These are phyloP conservation scores for Lyophyllum shimeji DNA, from an alignment of 768 basidiomycete species.

Conservation along the genomic window DNA sequence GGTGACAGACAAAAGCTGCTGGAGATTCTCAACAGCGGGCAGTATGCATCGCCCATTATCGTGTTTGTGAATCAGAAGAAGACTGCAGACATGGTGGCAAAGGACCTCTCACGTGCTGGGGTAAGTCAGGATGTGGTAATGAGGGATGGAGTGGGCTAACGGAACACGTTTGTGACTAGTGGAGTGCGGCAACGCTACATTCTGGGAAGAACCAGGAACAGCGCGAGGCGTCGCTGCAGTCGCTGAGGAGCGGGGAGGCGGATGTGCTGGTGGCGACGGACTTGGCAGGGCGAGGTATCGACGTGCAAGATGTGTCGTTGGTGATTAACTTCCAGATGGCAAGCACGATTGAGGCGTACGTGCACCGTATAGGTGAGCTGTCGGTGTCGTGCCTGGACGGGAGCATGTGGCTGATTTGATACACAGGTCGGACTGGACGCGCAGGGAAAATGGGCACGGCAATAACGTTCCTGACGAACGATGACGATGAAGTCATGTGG, in stretches of 20 bases:
- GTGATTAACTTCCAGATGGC: slow-evolving; percentile 99
- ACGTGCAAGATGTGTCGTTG: slow-evolving; percentile 93
- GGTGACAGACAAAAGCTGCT: slow-evolving; percentile 69
- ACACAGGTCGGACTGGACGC: slow-evolving; percentile 89
- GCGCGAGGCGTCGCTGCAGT: slow-evolving; percentile 88
- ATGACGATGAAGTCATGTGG: slow-evolving; percentile 96
- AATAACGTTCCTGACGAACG: slow-evolving; percentile 95
- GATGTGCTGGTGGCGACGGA: slow-evolving; percentile 96
- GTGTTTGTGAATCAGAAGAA: slow-evolving; percentile 99
- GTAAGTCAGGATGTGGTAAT: slow-evolving; percentile 45
- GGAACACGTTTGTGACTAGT: slow-evolving; percentile 46
- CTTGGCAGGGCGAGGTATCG: slow-evolving; percentile 97
- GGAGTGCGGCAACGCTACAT: slow-evolving; percentile 89
- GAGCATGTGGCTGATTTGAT: slow-evolving; percentile 13
- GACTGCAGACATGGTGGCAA: slow-evolving; percentile 97
- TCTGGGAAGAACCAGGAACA: slow-evolving; percentile 98
- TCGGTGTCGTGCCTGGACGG: neutral
- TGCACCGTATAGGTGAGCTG: slow-evolving; percentile 87
- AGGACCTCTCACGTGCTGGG: slow-evolving; percentile 87
- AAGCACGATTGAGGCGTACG: slow-evolving; percentile 92
- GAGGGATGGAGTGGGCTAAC: slow-evolving; percentile 4
- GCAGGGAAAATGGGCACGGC: slow-evolving; percentile 93
- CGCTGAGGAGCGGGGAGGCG: slow-evolving; percentile 81
- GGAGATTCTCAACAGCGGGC: slow-evolving; percentile 89
- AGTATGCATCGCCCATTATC: slow-evolving; percentile 89